Evolutionary conservation across 345 rosid genomes (phyloP), one percentile per base, ranked within the genome.

Genomic region (Cardiospermum halicacabum): DNA sequence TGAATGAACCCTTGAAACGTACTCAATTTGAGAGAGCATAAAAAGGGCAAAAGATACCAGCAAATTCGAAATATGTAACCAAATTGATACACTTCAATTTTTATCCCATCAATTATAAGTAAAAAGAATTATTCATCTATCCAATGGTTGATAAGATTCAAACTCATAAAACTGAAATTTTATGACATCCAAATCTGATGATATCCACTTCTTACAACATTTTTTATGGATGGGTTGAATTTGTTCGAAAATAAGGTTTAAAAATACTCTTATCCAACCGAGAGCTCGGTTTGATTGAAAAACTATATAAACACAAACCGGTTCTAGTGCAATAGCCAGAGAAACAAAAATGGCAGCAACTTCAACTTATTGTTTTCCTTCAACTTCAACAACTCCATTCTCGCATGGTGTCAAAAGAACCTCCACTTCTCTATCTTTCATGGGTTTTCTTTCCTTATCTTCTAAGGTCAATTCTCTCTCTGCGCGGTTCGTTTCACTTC

Each of bases 291-390:
- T 53, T 16, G 13, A 18, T 3, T 24, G 4, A 53, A 11, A 53
- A 53, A 53, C 57, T 22, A 53, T 26, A 53, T 12, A 53, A 26
- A 12, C 11, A 51, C 7, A 9, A 12, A 12, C 4, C 7, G 3
- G 8, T 16, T 4, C 16, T 36, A 5, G 34, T 4, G 4, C 28
- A 19, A 8, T 6, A 62, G 22, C 63, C 45, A 22, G 65, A 53
- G 27, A 37, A 53, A 27, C 40, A 64, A 72, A 59, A 42, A 84
- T 85, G 88, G 80, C 84, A 55, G 69, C 80, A 7, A 64, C 80
- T 64, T 1, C 6, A n/a, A 64, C 71, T 61, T 72, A 65, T 21
- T 47, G 56, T 45, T 16, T 61, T 28, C 69, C 81, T 53, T 69
- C 76, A 0, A 21, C 64, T 30, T 73, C 80, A 71, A 60, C 74